Percentiles rank a stretch among this genome's conserved stretches.
Conservation (phyloP, 495 filamentous ascomycete genomes). For the Trichocladium uniseriatum region DNA sequence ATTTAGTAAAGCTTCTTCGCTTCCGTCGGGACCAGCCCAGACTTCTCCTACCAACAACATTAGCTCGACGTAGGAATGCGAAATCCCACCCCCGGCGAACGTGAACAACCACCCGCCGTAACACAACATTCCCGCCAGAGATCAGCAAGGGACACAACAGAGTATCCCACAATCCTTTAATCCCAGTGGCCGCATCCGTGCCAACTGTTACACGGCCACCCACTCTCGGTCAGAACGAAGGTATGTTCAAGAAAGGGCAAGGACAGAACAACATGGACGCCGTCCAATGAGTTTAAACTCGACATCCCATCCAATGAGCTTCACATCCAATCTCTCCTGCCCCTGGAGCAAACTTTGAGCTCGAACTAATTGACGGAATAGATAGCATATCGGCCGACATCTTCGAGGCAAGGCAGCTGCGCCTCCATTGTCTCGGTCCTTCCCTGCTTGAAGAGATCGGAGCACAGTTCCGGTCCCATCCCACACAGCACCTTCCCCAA, state of each 20-base stretch:
- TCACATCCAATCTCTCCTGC: no score
- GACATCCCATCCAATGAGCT: not conserved
- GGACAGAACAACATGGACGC: no score
- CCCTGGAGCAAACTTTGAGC: not conserved
- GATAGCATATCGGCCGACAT: not conserved
- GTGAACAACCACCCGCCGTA: conserved; percentile 1
- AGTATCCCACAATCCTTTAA: not conserved
- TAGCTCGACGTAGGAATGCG: conserved; percentile 9
- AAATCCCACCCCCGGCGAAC: not conserved
- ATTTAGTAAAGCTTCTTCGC: not conserved
- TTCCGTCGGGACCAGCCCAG: no score
- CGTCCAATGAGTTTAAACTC: no score
- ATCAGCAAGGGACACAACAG: not conserved
- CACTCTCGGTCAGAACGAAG: not conserved
- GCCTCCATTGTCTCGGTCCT: not conserved
- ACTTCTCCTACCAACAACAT: not conserved
- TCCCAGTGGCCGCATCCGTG: conserved; percentile 1
- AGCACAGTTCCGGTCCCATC: conserved; percentile 12
- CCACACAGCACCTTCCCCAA: not conserved
- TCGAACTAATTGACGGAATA: not conserved
- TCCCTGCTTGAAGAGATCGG: conserved; percentile 7
- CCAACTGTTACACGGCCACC: not conserved
- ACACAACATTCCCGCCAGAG: conserved; percentile 13
- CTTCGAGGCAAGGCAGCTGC: not conserved
- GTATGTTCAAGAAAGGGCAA: not conserved